Base-by-base conservation (phyloP, 2,329 filamentous ascomycete species). In the Lachnellula occidentalis region DNA sequence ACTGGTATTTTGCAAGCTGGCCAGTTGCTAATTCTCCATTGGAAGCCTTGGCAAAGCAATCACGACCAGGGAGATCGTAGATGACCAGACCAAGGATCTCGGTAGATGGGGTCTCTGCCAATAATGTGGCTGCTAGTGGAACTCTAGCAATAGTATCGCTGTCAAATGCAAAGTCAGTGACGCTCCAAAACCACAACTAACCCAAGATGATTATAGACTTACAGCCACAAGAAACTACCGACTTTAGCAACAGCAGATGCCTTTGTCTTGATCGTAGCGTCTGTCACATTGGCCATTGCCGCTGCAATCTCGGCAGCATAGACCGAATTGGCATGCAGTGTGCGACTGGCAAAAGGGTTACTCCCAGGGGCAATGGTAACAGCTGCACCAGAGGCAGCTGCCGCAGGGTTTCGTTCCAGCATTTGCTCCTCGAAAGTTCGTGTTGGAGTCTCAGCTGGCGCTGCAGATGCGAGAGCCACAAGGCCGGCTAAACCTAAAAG, bases 21-120 rank as follows among this genome's bases (percentile, higher is more conserved):
- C 73, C 73, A 53, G 79, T 68, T 43, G 74, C 74, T 34, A 81
- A 78, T 66, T 82, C 79, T 66, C 80, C 79, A 63, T 82, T 82
- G 61, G 78, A 80, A 12, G 79, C 79, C 8, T 75, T 73, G 4
- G 79, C 79, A 27, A 78, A 74, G 61, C 80, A 83, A 70, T 82
- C 80, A 66, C 80, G 77, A 63, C 81, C 78, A 12, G 80, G 80
- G 2, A 82, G 74, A 66, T 82, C 75, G 64, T 82, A 82, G 53
- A 83, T 74, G 50, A 82, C 79, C 11, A 64, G 54, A 50, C 61
- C 56, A 45, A 82, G 74, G 48, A 75, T 72, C 5, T 73, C 78
- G 11, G 73, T 75, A 55, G 78, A 76, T 6, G 72, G 66, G 34
- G 69, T 75, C 24, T 76, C 71, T n/a, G 65, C 67, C 21, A 82